These are phyloP conservation scores for Xanthoparmelia taractica DNA, from an alignment of 495 filamentous ascomycete genomes.

Conservation along the genomic window DNA sequence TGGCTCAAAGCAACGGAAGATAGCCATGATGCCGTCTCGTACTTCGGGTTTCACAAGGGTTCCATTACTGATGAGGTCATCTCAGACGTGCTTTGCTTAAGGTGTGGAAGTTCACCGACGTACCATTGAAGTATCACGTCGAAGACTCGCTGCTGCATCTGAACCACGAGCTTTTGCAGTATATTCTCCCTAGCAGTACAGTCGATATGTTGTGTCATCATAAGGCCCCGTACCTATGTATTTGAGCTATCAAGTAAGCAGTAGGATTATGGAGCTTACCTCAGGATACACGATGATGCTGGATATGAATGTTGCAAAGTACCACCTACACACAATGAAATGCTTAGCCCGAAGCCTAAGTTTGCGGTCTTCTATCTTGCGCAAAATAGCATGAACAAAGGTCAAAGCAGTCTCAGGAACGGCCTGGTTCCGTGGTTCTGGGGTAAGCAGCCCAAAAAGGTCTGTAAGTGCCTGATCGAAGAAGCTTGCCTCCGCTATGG, in stretches of 20 bases:
- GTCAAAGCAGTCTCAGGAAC: slow-evolving; percentile 78
- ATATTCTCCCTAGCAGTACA: slow-evolving; percentile 85
- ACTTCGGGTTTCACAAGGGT: slow-evolving; percentile 25
- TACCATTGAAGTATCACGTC: slow-evolving; percentile 44
- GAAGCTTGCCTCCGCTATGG: slow-evolving; percentile 79
- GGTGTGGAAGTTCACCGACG: slow-evolving; percentile 15
- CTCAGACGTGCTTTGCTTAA: neutral
- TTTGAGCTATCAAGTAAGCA: neutral
- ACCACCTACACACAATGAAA: slow-evolving; percentile 46
- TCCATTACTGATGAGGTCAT: slow-evolving; percentile 10
- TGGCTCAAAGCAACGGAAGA: slow-evolving; percentile 27
- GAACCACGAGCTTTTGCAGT: slow-evolving; percentile 71
- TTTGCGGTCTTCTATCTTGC: slow-evolving; percentile 63
- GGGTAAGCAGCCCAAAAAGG: slow-evolving; percentile 78
- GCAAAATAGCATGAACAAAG: slow-evolving; percentile 72
- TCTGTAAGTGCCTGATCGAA: slow-evolving; percentile 73
- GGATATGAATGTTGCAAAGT: slow-evolving; percentile 79
- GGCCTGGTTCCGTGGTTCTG: slow-evolving; percentile 60
- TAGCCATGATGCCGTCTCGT: slow-evolving; percentile 17
- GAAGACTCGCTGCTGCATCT: slow-evolving; percentile 64
- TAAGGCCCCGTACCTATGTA: slow-evolving; percentile 64
- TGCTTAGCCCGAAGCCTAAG: slow-evolving; percentile 21
- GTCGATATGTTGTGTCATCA: slow-evolving; percentile 83
- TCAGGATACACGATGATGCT: slow-evolving; percentile 85
- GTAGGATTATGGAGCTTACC: slow-evolving; percentile 39